Evolutionary conservation across 306 rosid genomes (phyloP).

Genomic region (Prosopis cineraria): DNA sequence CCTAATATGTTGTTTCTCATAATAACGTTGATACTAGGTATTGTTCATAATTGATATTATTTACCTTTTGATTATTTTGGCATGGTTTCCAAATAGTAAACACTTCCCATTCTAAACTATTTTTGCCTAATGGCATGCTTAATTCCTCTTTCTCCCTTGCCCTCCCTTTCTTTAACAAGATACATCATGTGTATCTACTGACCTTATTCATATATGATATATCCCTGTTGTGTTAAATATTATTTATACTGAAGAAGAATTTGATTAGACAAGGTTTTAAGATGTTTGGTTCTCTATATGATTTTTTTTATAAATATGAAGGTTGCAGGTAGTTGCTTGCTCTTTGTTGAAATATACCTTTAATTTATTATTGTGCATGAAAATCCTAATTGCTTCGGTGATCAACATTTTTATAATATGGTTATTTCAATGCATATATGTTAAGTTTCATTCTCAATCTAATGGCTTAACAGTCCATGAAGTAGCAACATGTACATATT

Average conservation of each 20-base stretch:
- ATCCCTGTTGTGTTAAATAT: not conserved
- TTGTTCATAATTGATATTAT: constrained; percentile 24
- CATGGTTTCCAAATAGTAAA: not conserved
- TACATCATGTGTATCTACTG: not conserved
- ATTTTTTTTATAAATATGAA: constrained; percentile 5
- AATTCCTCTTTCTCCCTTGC: not conserved
- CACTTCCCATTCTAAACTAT: constrained; percentile 14
- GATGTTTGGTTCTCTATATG: constrained; percentile 2
- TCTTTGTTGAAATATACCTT: constrained; percentile 18
- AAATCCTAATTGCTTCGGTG: constrained; percentile 1
- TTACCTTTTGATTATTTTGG: constrained; percentile 22
- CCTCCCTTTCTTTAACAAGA: not conserved
- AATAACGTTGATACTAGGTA: constrained; percentile 97
- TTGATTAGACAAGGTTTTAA: not conserved
- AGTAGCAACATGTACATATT: too few relatives aligned
- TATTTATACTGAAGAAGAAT: constrained; percentile 12
- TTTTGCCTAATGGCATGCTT: not conserved
- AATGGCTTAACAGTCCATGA: too few relatives aligned
- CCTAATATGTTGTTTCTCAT: constrained; percentile 93
- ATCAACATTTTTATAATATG: constrained; percentile 17
- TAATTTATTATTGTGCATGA: too few relatives aligned
- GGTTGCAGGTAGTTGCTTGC: constrained; percentile 12
- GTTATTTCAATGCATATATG: too few relatives aligned
- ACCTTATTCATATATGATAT: not conserved
- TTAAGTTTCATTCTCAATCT: too few relatives aligned